Evolutionary conservation across 2,329 filamentous ascomycete species (phyloP).

Genomic region (Colletotrichum eleusines): DNA sequence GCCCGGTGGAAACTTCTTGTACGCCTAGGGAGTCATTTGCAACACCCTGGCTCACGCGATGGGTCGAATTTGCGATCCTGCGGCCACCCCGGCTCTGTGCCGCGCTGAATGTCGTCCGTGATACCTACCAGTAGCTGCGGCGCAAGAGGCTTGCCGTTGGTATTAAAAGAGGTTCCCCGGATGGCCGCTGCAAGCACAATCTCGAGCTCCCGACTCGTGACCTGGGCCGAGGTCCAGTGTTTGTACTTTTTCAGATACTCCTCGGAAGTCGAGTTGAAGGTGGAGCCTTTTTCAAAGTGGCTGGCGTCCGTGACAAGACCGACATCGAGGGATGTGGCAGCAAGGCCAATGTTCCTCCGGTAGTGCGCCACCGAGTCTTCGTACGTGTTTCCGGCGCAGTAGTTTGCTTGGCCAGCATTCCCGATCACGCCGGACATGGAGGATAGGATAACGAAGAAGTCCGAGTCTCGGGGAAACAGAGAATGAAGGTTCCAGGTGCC

Average conservation of each 20-base stretch:
- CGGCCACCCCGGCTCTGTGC: conserved; percentile 53
- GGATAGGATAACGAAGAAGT: conserved; percentile 43
- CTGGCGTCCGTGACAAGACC: conserved; percentile 41
- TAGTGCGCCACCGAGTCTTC: conserved; percentile 41
- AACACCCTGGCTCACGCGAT: background rate
- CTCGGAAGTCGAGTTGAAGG: conserved; percentile 59
- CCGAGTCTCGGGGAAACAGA: background rate
- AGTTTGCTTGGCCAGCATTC: conserved; percentile 41
- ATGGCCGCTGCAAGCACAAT: background rate
- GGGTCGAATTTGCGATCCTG: conserved; percentile 44
- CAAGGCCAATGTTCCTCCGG: conserved; percentile 7
- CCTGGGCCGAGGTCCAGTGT: conserved; percentile 12
- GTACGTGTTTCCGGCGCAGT: conserved; percentile 42
- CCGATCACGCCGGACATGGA: conserved; percentile 43
- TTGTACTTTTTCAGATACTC: conserved; percentile 55
- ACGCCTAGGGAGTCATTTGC: background rate
- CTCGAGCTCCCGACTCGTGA: background rate
- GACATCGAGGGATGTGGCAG: conserved; percentile 17
- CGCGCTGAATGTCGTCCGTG: conserved; percentile 37
- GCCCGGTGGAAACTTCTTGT: background rate
- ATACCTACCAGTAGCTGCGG: conserved; percentile 44
- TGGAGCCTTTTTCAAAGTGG: conserved; percentile 65
- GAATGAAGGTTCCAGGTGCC: too few species aligned
- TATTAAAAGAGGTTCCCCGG: background rate
- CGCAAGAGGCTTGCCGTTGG: conserved; percentile 2